Conservation (phyloP, 2,329 filamentous ascomycete genomes). For the Trichoderma sp. region DNA sequence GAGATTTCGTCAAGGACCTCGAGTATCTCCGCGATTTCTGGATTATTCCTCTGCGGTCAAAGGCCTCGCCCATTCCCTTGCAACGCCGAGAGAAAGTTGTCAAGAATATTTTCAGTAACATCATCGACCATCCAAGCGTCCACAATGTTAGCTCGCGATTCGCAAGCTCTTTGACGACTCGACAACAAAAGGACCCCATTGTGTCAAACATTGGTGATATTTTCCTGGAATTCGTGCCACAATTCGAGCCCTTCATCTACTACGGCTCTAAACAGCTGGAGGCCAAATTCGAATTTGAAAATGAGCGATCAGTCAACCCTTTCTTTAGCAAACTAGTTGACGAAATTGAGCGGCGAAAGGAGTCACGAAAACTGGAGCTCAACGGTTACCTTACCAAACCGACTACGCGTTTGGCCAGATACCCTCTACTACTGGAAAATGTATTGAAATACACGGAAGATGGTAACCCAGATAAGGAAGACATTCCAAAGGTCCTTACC, state of each 20-base stretch:
- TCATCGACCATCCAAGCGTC: slow-evolving; percentile 77
- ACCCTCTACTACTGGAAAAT: slow-evolving; percentile 86
- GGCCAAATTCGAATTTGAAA: slow-evolving; percentile 97
- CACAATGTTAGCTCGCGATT: slow-evolving; percentile 87
- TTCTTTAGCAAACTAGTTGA: slow-evolving; percentile 90
- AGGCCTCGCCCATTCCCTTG: slow-evolving; percentile 82
- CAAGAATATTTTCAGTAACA: slow-evolving; percentile 91
- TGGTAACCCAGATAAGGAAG: slow-evolving; percentile 82
- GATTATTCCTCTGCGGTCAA: slow-evolving; percentile 85
- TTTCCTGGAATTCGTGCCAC: slow-evolving; percentile 85
- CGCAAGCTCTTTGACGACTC: slow-evolving; percentile 80
- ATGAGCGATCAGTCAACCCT: slow-evolving; percentile 83
- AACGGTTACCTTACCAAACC: slow-evolving; percentile 98
- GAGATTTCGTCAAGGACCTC: slow-evolving; percentile 97
- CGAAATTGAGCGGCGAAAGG: slow-evolving; percentile 91
- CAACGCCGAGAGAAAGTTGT: slow-evolving; percentile 87
- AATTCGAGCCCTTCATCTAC: slow-evolving; percentile 92
- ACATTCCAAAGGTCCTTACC: slow-evolving; percentile 84
- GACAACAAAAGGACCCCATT: slow-evolving; percentile 87
- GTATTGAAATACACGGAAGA: slow-evolving; percentile 89
- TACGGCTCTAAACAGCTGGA: slow-evolving; percentile 96
- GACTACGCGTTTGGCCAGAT: slow-evolving; percentile 89
- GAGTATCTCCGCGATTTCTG: slow-evolving; percentile 98
- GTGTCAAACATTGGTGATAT: slow-evolving; percentile 91
- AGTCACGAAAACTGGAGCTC: slow-evolving; percentile 92